Conservation (phyloP, 75 land plant genomes). For the Pseudotsuga menziesii region DNA sequence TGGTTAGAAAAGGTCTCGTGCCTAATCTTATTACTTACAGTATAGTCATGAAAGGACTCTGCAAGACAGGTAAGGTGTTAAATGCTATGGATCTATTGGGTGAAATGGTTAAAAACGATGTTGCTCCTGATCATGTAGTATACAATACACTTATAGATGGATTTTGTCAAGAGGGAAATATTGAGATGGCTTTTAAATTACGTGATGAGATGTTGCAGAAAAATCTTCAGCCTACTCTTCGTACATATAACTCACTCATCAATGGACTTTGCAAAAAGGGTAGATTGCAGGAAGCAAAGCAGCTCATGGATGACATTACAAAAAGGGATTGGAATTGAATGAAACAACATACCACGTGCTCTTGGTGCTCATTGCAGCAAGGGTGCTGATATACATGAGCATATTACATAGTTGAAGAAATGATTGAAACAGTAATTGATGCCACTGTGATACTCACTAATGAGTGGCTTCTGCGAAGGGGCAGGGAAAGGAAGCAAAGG, state of each 20-base stretch:
- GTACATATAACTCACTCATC: conserved; percentile 59
- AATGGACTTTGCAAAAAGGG: conserved; percentile 57
- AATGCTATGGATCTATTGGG: conserved; percentile 32
- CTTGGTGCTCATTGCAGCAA: conserved; percentile 63
- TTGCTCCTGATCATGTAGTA: conserved; percentile 48
- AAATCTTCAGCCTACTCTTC: conserved; percentile 34
- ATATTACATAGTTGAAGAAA: conserved; percentile 40
- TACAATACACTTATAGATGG: conserved; percentile 66
- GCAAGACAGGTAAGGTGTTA: conserved; percentile 30
- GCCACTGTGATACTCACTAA: conserved; percentile 56
- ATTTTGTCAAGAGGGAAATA: conserved; percentile 39
- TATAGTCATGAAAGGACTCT: conserved; percentile 44
- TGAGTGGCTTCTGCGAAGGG: conserved; percentile 58
- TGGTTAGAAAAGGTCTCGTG: conserved; percentile 27
- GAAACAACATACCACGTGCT: conserved; percentile 54
- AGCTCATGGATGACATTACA: conserved; percentile 33
- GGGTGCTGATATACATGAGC: conserved; percentile 30
- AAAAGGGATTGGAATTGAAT: conserved; percentile 33
- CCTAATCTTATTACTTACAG: conserved; percentile 54
- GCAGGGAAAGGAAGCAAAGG: conserved; percentile 31
- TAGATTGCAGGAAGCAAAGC: conserved; percentile 38
- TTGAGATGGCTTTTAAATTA: conserved; percentile 42
- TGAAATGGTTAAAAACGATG: conserved; percentile 35
- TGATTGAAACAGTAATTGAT: conserved; percentile 42
- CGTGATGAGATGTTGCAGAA: conserved; percentile 45